Percentiles rank a stretch among this genome's conserved stretches.
Conservation (phyloP, 768 basidiomycete genomes). For the Phanerochaete sordida region DNA sequence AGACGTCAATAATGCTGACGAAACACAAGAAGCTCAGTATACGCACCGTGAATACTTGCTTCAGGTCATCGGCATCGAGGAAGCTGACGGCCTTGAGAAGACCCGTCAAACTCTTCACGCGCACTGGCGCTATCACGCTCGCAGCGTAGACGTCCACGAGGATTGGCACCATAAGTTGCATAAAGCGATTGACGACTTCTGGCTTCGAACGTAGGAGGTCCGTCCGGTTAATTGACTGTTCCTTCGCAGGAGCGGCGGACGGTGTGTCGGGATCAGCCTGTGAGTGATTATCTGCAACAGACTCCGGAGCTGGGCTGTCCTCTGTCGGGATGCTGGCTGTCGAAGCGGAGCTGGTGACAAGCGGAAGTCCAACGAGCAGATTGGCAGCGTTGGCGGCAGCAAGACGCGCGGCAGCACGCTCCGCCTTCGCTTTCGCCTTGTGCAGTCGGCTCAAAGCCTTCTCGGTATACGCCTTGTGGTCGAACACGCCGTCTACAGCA, state of each 20-base stretch:
- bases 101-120: slow-evolving; percentile 85
- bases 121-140: slow-evolving; percentile 82
- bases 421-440: slow-evolving; percentile 82
- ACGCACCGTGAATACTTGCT: slow-evolving; percentile 73
- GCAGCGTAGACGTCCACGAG: slow-evolving; percentile 99
- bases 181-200: slow-evolving; percentile 77
- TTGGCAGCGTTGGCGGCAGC: slow-evolving; percentile 28
- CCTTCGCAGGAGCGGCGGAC: slow-evolving; percentile 23
- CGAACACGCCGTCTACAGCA: slow-evolving; percentile 85
- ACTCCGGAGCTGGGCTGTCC: slow-evolving; percentile 13
- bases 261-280: slow-evolving; percentile 31
- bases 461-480: slow-evolving; percentile 86
- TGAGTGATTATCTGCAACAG: slow-evolving; percentile 22
- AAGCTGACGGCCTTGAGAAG: slow-evolving; percentile 91
- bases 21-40: neutral
- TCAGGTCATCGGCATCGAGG: slow-evolving; percentile 72
- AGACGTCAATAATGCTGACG: slow-evolving; percentile 1
- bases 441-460: slow-evolving; percentile 73
- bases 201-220: slow-evolving; percentile 74
- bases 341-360: neutral
- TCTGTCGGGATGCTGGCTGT: slow-evolving; percentile 5
- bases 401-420: slow-evolving; percentile 67
- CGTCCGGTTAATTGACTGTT: slow-evolving; percentile 52
- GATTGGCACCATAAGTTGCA: slow-evolving; percentile 87
- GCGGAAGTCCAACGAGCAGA: slow-evolving; percentile 5